These are phyloP conservation scores for Penicillium freii DNA, from an alignment of 2,329 filamentous ascomycete species.

Conservation along the genomic window DNA sequence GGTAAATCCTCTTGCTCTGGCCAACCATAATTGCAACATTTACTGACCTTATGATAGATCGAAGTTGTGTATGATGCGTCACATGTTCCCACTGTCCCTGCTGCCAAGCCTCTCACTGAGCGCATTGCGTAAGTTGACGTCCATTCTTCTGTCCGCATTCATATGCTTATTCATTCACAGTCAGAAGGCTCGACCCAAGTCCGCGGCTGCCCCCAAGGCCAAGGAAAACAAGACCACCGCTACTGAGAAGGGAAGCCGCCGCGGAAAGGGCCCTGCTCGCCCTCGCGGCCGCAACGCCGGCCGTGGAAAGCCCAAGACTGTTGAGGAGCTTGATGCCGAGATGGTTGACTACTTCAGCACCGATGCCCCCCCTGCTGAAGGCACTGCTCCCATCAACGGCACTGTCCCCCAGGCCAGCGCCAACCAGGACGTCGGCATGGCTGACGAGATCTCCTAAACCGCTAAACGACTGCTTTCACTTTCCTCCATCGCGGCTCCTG, in stretches of 20 bases:
- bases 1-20: conserved; percentile 51
- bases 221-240: conserved; percentile 33
- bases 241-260: conserved; percentile 5
- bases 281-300: conserved; percentile 59
- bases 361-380: conserved; percentile 41
- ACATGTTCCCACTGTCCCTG: conserved; percentile 64
- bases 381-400: conserved; percentile 46
- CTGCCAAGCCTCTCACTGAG: conserved; percentile 75
- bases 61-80: conserved; percentile 84
- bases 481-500: conserved; percentile 4
- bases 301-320: conserved; percentile 78
- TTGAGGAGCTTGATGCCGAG: conserved; percentile 92
- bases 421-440: conserved; percentile 53
- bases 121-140: conserved; percentile 67
- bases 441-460: conserved; percentile 55
- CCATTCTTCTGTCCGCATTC: not conserved
- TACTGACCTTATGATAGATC: conserved; percentile 56
- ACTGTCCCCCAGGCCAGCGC: conserved; percentile 51
- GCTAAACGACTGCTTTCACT: not conserved
- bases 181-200: conserved; percentile 76
- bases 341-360: conserved; percentile 89
- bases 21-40: conserved; percentile 13
- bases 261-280: conserved; percentile 47
- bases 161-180: conserved; percentile 32
- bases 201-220: conserved; percentile 71